A percentile compares a stretch with the other conserved stretches of the same genome.
Evolutionary conservation across 495 filamentous ascomycete genomes (phyloP).

Genomic region (Aspergillus biplanus): DNA sequence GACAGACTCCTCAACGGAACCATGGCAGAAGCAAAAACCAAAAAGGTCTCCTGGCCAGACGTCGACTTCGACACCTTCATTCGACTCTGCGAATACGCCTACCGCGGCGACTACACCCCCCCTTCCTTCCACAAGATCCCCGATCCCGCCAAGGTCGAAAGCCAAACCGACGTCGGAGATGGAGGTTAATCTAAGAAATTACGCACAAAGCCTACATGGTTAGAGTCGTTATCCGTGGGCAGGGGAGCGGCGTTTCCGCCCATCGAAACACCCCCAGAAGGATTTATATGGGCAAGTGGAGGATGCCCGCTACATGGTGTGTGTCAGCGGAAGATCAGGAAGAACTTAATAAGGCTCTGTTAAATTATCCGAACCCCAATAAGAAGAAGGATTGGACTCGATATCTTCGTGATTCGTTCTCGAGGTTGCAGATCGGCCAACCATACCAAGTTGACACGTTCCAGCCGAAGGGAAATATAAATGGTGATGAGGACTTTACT

Average conservation of each 20-base stretch:
- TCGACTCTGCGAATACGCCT: conserved; percentile 35
- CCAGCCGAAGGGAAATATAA: conserved; percentile 14
- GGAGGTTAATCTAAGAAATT: too few species aligned
- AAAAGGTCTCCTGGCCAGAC: conserved; percentile 30
- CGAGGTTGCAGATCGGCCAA: too few species aligned
- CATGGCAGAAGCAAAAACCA: conserved; percentile 28
- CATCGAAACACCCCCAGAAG: too few species aligned
- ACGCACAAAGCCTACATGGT: too few species aligned
- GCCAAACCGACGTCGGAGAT: neutral
- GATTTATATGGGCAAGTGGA: too few species aligned
- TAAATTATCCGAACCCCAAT: too few species aligned
- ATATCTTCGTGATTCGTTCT: conserved; percentile 20
- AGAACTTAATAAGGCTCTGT: too few species aligned
- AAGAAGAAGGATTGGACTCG: conserved; percentile 10
- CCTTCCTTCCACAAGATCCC: conserved; percentile 11
- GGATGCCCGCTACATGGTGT: too few species aligned
- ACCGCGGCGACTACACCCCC: conserved; percentile 28
- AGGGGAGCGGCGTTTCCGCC: too few species aligned
- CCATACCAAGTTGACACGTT: too few species aligned
- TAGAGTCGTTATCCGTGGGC: too few species aligned
- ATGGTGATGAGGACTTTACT: conserved; percentile 36
- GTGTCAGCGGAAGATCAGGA: too few species aligned
- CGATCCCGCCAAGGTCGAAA: neutral
- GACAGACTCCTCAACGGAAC: conserved; percentile 27
- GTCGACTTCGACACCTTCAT: conserved; percentile 31